These are phyloP conservation scores for Wickerhamomyces sp. DNA, from an alignment of 1,139 yeast species.

Conservation along the genomic window DNA sequence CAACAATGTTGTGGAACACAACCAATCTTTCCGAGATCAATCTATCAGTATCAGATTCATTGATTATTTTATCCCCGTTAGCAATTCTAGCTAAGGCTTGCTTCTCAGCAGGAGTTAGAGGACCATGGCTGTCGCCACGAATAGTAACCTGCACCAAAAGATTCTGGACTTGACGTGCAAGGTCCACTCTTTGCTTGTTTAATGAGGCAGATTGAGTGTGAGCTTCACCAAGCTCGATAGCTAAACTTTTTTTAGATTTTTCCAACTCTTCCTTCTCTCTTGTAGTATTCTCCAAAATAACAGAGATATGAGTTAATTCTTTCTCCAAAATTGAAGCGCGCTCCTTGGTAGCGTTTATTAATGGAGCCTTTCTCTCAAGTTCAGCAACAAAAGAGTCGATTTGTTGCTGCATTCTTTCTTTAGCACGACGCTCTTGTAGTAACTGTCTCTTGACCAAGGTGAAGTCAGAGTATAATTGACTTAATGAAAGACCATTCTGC, in stretches of 20 bases:
- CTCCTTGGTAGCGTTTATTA: constrained; percentile 62
- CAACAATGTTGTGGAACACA: constrained; percentile 60
- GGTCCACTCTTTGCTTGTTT: constrained; percentile 59
- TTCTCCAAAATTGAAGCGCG: constrained; percentile 44
- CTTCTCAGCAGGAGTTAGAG: constrained; percentile 55
- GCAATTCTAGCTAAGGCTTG: constrained; percentile 32
- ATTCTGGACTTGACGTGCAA: constrained; percentile 75
- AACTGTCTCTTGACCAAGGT: constrained; percentile 62
- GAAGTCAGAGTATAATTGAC: constrained; percentile 66
- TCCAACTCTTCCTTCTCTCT: constrained; percentile 37
- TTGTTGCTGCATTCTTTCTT: constrained; percentile 65
- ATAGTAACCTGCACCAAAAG: constrained; percentile 65
- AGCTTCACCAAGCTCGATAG: constrained; percentile 32
- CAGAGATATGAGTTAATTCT: constrained; percentile 49
- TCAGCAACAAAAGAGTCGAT: constrained; percentile 70
- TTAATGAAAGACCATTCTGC: constrained; percentile 56
- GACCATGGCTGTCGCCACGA: constrained; percentile 46
- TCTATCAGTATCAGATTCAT: constrained; percentile 62
- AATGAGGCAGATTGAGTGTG: constrained; percentile 37
- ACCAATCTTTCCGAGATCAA: constrained; percentile 72
- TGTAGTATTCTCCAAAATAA: constrained; percentile 39
- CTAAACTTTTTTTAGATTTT: constrained; percentile 22
- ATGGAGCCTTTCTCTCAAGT: constrained; percentile 76
- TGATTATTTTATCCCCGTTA: constrained; percentile 25
- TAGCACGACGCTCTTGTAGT: constrained; percentile 66